Conservation (phyloP, 225 moss, liverwort and hornwort species). For the Lunularia cruciata region DNA sequence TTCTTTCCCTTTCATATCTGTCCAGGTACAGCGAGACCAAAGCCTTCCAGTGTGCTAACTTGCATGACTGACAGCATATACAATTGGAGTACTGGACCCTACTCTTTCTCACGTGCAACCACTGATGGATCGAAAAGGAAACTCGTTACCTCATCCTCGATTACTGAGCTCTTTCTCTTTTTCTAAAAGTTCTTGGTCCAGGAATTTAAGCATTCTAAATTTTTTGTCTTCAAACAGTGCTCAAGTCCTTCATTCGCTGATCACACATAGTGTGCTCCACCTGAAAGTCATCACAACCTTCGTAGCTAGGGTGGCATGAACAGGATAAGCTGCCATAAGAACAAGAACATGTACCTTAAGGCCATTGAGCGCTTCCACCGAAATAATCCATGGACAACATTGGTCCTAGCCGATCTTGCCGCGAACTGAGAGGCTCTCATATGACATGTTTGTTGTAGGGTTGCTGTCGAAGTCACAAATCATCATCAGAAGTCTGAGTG, state of each 20-base stretch:
- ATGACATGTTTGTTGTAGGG: too few species aligned
- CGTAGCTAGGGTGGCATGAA: background rate
- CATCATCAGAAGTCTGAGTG: too few species aligned
- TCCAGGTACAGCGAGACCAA: background rate
- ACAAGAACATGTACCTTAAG: too few species aligned
- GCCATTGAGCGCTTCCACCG: too few species aligned
- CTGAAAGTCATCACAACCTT: background rate
- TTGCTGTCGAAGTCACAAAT: background rate
- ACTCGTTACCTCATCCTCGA: background rate
- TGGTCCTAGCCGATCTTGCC: too few species aligned
- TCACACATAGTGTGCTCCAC: background rate
- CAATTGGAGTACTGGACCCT: background rate
- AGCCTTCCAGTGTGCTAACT: background rate
- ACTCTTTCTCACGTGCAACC: background rate
- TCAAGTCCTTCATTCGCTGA: background rate
- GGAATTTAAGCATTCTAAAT: background rate
- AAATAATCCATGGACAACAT: too few species aligned
- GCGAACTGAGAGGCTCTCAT: too few species aligned
- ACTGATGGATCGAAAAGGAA: background rate
- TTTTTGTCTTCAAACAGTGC: background rate
- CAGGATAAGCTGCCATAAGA: background rate
- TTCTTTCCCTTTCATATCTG: background rate
- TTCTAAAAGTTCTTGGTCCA: background rate
- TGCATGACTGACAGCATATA: background rate
- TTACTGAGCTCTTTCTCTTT: background rate